Conservation (phyloP, 768 basidiomycete genomes). For the Pholiota microspora region DNA sequence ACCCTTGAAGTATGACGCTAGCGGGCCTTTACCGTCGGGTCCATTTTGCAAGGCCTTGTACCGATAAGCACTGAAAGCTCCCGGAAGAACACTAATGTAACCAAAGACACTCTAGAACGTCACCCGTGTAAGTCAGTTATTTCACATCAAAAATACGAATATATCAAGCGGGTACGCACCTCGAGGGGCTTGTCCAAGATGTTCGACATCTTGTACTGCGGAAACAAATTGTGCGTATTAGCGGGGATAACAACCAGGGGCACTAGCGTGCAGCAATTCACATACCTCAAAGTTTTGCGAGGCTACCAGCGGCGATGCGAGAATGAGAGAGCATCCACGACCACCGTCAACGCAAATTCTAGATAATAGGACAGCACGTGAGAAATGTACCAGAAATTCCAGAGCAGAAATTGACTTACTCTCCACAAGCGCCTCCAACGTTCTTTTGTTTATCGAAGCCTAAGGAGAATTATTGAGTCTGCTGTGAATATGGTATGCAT, state of each 20-base stretch:
- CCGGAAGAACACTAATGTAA: constrained; percentile 86
- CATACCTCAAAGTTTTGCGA: constrained; percentile 92
- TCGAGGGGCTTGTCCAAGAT: constrained; percentile 96
- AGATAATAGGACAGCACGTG: background rate
- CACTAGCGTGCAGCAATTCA: background rate
- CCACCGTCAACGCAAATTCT: constrained; percentile 86
- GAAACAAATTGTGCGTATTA: constrained; percentile 3
- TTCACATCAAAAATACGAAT: background rate
- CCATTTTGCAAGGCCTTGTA: constrained; percentile 88
- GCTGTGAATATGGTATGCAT: constrained; percentile 1
- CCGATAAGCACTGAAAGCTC: constrained; percentile 90
- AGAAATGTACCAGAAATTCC: constrained; percentile 1
- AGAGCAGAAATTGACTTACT: constrained; percentile 42
- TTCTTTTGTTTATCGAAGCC: constrained; percentile 78
- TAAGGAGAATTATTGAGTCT: constrained; percentile 19
- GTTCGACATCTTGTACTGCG: constrained; percentile 91
- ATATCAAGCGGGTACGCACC: constrained; percentile 34
- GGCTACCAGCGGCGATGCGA: constrained; percentile 78
- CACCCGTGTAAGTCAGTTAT: background rate
- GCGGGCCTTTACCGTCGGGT: constrained; percentile 83
- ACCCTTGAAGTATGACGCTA: constrained; percentile 92
- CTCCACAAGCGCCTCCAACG: constrained; percentile 95
- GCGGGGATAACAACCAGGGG: background rate
- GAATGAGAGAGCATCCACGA: constrained; percentile 64
- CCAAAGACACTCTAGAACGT: constrained; percentile 68